Evolutionary conservation across 169 alveolate species (phyloP), one percentile per base, ranked within the genome.

Genomic region (Plasmodium chabaudi): DNA sequence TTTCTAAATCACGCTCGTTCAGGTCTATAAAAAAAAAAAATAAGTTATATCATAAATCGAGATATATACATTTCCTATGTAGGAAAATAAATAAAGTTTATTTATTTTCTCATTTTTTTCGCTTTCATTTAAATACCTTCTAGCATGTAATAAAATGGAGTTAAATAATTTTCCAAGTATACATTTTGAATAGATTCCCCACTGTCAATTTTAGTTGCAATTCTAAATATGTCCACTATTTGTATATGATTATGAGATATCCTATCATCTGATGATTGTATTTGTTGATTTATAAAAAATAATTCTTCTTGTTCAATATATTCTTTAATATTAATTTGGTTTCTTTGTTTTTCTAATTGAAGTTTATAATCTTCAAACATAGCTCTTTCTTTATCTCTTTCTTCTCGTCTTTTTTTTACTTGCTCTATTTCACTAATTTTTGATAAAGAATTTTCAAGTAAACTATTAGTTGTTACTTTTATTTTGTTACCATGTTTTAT

Each of bases 271-370:
- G 88, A 74, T 5, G 73, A 74, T n/a, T 74, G 72, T 25, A 84
- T 75, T 59, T 67, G 88, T 63, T 94, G 97, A 69, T 90, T 84
- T 9, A 89, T 72, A 77, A 87, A 82, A 69, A 93, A 92, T 15
- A 94, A 87, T 9, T 82, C 87, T 34, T 88, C 94, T 67, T 82
- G 77, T 46, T 70, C 70, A 23, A 75, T 87, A 87, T 88, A 92
- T 12, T 71, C 93, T 88, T 69, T 71, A 72, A 94, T 94, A 39
- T 93, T 87, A 39, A 93, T 96, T 25, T 88, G 88, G 53, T 94
- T 63, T 19, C 88, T 88, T 61, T 90, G 94, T 60, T 70, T 84
- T 61, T 74, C 92, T 55, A 70, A 34, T 39, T 79, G 89, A 5
- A 65, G 49, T 44, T 67, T 71, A 39, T 77, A 90, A 61, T 79